A percentile compares a stretch with the other conserved stretches of the same genome.
Conservation (phyloP, 2,329 filamentous ascomycete genomes). For the Hirsutella minnesotensis region DNA sequence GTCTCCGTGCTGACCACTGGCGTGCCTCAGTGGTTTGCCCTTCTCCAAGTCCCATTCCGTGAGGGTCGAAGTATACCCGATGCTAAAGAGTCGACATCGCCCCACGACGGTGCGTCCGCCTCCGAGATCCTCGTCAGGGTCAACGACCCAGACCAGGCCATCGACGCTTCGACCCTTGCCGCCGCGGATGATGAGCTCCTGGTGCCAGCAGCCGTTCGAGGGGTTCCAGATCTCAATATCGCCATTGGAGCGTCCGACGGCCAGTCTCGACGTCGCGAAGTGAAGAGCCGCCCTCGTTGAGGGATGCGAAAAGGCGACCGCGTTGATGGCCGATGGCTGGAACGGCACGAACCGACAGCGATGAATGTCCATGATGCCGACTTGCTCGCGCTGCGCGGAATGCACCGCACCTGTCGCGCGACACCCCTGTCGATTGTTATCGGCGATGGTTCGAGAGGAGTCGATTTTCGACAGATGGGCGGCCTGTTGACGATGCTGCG, state of each 20-base stretch:
- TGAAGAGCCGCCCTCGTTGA: slow-evolving; percentile 32
- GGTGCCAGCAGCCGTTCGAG: slow-evolving; percentile 68
- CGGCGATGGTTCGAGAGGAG: slow-evolving; percentile 1
- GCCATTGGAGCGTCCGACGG: slow-evolving; percentile 84
- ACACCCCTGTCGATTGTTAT: not conserved
- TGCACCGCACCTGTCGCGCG: not conserved
- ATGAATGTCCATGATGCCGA: slow-evolving; percentile 73
- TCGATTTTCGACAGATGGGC: not conserved
- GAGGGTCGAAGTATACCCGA: slow-evolving; percentile 82
- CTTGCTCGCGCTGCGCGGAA: not conserved
- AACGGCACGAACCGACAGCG: slow-evolving; percentile 93
- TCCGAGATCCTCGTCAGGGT: slow-evolving; percentile 59
- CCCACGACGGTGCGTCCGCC: slow-evolving; percentile 54
- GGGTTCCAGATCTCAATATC: slow-evolving; percentile 99
- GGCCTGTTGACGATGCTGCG: not conserved
- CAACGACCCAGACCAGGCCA: slow-evolving; percentile 82
- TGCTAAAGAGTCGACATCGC: slow-evolving; percentile 81
- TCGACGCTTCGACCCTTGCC: slow-evolving; percentile 81
- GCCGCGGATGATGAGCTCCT: slow-evolving; percentile 76
- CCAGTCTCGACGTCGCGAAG: slow-evolving; percentile 56
- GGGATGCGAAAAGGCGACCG: slow-evolving; percentile 83
- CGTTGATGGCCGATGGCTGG: slow-evolving; percentile 84
- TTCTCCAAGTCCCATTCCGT: slow-evolving; percentile 90
- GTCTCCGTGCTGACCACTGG: slow-evolving; percentile 85
- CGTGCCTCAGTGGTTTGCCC: slow-evolving; percentile 66